Evolutionary conservation across 305 asterid species (phyloP).

Genomic region (Solanum hybrid): DNA sequence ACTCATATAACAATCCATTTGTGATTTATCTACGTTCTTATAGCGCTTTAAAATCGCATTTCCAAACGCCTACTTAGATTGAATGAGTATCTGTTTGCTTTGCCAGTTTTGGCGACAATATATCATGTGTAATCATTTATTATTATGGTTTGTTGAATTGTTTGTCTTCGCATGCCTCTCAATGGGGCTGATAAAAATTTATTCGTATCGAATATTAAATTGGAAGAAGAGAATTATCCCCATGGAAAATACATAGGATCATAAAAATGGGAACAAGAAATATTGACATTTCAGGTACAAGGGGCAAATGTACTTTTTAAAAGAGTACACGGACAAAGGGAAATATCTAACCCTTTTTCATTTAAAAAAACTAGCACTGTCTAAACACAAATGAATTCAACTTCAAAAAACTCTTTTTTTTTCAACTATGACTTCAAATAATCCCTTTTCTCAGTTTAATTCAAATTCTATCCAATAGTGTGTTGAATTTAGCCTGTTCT

Average conservation of each 20-base stretch:
- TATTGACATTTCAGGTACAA: not conserved
- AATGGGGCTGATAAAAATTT: not conserved
- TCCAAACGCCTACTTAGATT: not conserved
- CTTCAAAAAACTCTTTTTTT: not conserved
- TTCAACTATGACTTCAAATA: not conserved
- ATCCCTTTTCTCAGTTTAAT: not conserved
- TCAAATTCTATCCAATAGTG: not conserved
- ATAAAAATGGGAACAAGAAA: not conserved
- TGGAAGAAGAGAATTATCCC: not conserved
- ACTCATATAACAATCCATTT: not conserved
- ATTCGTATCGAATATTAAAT: no score
- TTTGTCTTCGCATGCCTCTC: not conserved
- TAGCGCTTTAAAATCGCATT: fast-evolving
- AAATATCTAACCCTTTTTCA: not conserved
- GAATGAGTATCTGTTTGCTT: not conserved
- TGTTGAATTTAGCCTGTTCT: not conserved
- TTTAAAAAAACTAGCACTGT: not conserved
- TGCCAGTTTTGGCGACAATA: not conserved
- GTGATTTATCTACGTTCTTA: not conserved
- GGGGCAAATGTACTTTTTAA: not conserved
- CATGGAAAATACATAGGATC: not conserved
- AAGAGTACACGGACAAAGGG: not conserved
- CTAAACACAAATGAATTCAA: not conserved
- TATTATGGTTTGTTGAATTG: not conserved
- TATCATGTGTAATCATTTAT: not conserved